Evolutionary conservation across 345 rosid genomes (phyloP).

Genomic region (Lepidium sativum): DNA sequence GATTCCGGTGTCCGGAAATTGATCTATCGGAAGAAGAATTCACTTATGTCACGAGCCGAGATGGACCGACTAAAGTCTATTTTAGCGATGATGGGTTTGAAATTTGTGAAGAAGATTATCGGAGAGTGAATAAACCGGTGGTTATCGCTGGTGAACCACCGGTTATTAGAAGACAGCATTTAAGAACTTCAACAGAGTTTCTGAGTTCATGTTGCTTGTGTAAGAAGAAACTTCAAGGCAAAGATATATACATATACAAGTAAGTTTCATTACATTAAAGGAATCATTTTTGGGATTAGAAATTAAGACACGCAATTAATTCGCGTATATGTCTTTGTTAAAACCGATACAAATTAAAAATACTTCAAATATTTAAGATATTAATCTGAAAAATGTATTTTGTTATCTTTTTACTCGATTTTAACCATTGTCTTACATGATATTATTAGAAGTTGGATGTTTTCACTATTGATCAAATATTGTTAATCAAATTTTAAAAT

Average conservation of each 20-base stretch:
- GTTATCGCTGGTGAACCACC: slow-evolving; percentile 19
- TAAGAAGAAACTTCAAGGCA: slow-evolving; percentile 56
- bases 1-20: slow-evolving; percentile 26
- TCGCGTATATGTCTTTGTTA: no score
- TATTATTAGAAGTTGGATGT: no score
- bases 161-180: not conserved
- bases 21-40: slow-evolving; percentile 47
- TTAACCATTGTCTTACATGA: no score
- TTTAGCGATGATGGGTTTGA: slow-evolving; percentile 33
- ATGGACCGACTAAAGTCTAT: slow-evolving; percentile 39
- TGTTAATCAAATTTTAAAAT: no score
- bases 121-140: not conserved
- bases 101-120: not conserved
- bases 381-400: no score
- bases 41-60: slow-evolving; percentile 50
- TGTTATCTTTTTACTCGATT: no score
- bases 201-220: slow-evolving; percentile 59
- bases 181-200: slow-evolving; percentile 19
- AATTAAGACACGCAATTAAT: no score
- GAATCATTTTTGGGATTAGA: no score
- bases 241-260: slow-evolving; percentile 87
- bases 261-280: slow-evolving; percentile 10
- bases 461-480: no score
- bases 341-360: no score
- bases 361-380: no score